Evolutionary conservation across 108 stramenopile species (phyloP).

Genomic region (Discostella pseudostelligera): DNA sequence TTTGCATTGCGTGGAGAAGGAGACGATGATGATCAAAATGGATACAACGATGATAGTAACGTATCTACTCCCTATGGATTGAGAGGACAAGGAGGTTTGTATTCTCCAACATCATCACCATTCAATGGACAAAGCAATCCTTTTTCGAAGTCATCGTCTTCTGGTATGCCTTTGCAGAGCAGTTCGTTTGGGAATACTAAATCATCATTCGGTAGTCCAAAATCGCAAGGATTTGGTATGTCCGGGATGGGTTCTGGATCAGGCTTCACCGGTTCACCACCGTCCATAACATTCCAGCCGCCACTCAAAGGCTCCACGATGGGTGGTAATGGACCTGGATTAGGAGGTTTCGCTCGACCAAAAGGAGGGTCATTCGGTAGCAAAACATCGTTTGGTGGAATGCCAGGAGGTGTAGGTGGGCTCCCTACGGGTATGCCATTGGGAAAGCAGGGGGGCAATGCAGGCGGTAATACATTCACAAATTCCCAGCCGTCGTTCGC

Average conservation of each 20-base stretch:
- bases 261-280: background rate
- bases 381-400: background rate
- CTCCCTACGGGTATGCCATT: background rate
- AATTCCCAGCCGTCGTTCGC: background rate
- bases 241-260: conserved; percentile 1
- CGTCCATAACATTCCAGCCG: background rate
- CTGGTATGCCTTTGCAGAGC: background rate
- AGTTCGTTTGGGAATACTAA: background rate
- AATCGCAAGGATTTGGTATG: conserved; percentile 1
- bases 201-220: conserved; percentile 4
- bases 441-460: background rate
- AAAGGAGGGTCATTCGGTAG: conserved; percentile 3
- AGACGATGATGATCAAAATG: conserved; percentile 2
- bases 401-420: too few species aligned
- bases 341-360: background rate
- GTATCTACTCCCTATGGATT: background rate
- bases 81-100: background rate
- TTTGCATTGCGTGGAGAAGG: background rate
- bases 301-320: background rate
- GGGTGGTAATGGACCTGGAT: conserved; percentile 2
- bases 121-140: background rate
- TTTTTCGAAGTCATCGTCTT: background rate
- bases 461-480: too few species aligned
- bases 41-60: background rate
- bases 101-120: conserved; percentile 1